phyloP scores from a whole-genome alignment of 2,329 filamentous ascomycete species.

The Cytospora mali region DNA sequence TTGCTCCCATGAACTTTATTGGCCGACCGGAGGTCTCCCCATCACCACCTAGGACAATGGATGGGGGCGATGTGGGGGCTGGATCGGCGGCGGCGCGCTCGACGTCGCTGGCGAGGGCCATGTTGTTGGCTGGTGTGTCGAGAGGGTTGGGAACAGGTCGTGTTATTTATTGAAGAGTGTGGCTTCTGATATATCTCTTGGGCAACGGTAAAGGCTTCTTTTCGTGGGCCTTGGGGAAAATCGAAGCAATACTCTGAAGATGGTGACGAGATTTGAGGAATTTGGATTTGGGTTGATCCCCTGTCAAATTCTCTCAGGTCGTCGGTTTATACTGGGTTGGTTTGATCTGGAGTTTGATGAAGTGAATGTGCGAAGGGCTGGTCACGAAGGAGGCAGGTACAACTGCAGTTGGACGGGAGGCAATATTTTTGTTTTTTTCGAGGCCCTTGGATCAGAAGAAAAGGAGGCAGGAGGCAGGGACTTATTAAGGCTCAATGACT shows the following conservation, averaged over 20 bases:
- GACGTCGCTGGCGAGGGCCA: constrained; percentile 14
- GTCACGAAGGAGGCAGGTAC: too few relatives aligned
- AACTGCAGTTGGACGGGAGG: too few relatives aligned
- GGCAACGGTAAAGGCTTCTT: background rate
- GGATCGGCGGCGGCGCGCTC: background rate
- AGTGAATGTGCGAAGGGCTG: too few relatives aligned
- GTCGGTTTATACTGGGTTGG: too few relatives aligned
- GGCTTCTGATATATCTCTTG: background rate
- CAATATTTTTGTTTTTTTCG: too few relatives aligned
- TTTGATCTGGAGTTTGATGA: too few relatives aligned
- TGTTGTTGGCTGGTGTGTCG: background rate
- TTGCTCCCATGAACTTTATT: constrained; percentile 26
- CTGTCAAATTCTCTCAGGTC: too few relatives aligned
- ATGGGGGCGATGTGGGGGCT: background rate
- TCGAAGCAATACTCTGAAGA: background rate
- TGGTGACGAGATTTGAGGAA: background rate
- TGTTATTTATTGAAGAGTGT: background rate
- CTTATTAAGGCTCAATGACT: too few relatives aligned
- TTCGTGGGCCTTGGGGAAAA: too few relatives aligned
- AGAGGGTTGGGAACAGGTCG: background rate
- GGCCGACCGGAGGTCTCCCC: constrained; percentile 1
- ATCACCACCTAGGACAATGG: background rate
- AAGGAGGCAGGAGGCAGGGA: too few relatives aligned
- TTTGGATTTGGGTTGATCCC: too few relatives aligned
- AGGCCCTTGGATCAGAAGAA: too few relatives aligned